Evolutionary conservation across 2,329 filamentous ascomycete genomes (phyloP).

Genomic region (Pyricularia sp.): DNA sequence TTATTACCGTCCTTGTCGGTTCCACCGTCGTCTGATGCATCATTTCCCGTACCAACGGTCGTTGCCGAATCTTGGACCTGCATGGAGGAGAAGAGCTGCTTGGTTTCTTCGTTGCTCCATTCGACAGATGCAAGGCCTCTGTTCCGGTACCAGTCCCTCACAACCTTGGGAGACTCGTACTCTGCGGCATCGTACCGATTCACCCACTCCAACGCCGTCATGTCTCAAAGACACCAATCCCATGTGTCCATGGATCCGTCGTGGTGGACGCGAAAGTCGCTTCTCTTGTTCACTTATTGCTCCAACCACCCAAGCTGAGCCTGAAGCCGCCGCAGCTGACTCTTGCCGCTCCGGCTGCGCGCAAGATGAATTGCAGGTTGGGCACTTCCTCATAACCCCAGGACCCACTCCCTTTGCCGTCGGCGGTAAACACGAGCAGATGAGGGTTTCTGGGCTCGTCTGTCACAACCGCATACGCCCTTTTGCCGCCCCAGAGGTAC

Average conservation of each 20-base stretch:
- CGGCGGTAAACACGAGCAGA: neutral
- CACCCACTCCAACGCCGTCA: neutral
- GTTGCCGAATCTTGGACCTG: neutral
- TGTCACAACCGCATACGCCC: neutral
- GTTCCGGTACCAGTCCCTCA: neutral
- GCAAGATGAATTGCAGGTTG: neutral
- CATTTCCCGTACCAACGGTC: neutral
- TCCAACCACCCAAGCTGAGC: neutral
- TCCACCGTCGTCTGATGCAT: neutral
- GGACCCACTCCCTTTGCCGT: neutral
- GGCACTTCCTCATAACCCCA: neutral
- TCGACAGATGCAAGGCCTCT: neutral
- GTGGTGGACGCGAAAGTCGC: neutral
- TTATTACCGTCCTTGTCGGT: too few relatives aligned
- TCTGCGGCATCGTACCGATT: neutral
- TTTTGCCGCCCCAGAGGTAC: conserved; percentile 4
- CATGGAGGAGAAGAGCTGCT: neutral
- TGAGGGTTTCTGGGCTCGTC: neutral
- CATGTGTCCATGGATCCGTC: neutral
- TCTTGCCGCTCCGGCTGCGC: neutral
- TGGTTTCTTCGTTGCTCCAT: neutral
- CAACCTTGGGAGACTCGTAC: neutral
- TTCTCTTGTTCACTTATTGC: neutral
- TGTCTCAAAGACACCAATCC: neutral
- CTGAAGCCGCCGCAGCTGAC: neutral